Conservation (phyloP, 345 rosid species). For the Acer campestre region DNA sequence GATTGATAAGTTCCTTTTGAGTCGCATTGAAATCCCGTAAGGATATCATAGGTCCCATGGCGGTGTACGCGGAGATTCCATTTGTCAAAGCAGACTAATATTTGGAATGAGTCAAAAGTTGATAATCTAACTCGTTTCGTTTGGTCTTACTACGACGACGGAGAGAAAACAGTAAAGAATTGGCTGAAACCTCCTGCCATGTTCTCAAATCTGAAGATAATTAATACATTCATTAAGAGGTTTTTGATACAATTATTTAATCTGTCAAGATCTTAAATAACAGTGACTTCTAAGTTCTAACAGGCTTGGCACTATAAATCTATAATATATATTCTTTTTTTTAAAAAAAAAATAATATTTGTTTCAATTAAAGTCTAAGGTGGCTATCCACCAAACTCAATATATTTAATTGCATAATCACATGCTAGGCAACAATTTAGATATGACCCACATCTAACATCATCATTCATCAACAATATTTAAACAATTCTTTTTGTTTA, state of each 20-base stretch:
- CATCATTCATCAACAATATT: background rate
- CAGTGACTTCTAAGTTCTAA: background rate
- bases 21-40: too few relatives aligned
- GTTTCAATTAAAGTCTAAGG: background rate
- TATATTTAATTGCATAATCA: background rate
- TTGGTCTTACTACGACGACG: background rate
- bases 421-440: constrained; percentile 14
- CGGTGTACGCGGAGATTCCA: background rate
- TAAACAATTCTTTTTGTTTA: too few relatives aligned
- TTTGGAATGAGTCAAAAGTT: too few relatives aligned
- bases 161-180: background rate
- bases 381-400: constrained; percentile 1
- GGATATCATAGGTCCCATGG: background rate
- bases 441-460: background rate
- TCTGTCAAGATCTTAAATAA: too few relatives aligned
- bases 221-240: too few relatives aligned
- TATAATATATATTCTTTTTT: background rate
- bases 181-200: background rate
- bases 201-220: background rate
- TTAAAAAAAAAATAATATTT: background rate
- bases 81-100: background rate
- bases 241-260: too few relatives aligned
- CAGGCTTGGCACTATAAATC: background rate
- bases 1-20: too few relatives aligned
- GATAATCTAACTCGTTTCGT: background rate